Base-by-base conservation (phyloP, 768 basidiomycete species). In the Tylopilus plumbeoviolaceoides region DNA sequence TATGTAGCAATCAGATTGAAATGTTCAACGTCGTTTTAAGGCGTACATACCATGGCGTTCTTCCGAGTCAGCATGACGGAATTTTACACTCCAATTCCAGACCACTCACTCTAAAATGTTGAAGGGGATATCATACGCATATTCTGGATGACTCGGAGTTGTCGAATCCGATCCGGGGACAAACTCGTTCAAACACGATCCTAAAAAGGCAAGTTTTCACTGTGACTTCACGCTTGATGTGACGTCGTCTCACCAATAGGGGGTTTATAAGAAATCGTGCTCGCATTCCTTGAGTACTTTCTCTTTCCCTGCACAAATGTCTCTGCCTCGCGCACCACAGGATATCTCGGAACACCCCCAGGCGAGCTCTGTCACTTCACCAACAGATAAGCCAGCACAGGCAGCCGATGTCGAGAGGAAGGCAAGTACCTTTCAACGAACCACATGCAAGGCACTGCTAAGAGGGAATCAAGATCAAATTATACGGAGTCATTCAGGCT, bases 381-480 rank as follows among this genome's bases (percentile, higher is more conserved):
- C 92, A 17, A 76, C 80, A 50, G 76, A 89, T 67, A 83, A 77
- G 54, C 68, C 65, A 7, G 70, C 68, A 43, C 83, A 84, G 63
- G 82, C 86, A 11, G 82, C 79, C 6, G 92, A 95, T 65, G 79
- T 94, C 54, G 83, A 90, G 60, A 79, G 90, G 61, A 95, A 95
- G 75, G 79, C 79, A 47, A 25, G 50, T 40, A 15, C 35, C 28
- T 11, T 28, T 5, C 2, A 14, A 14, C 18, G 7, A n/a, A 31
- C 8, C 15, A 6, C 7, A 17, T 36, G 1, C 2, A 20, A 44
- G 15, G 9, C 15, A 18, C 46, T 31, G 31, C 31, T 52, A 9
- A 55, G 17, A 30, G 18, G 10, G 2, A 15, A 4, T 45, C 4
- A 53, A 49, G 82, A 76, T 95, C 50, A 82, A 82, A 48, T 72